Percentiles rank a stretch among this genome's conserved stretches.
Evolutionary conservation across 2,329 filamentous ascomycete species (phyloP).

Genomic region (Ustilaginoidea virens): DNA sequence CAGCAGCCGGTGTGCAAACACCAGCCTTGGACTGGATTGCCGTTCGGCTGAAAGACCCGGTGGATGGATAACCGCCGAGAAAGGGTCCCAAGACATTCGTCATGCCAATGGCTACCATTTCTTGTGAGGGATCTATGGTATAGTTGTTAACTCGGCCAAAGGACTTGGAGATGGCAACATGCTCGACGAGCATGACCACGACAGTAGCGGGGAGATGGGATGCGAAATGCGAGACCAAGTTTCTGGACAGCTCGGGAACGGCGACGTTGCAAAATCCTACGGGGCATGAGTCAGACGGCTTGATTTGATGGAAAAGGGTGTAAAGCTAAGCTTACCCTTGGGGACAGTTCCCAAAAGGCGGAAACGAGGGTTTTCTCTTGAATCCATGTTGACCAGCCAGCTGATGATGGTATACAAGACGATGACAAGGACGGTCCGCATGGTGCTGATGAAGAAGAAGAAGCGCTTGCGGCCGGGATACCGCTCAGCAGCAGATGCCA

Average conservation of each 20-base stretch:
- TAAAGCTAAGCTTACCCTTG: slow-evolving; percentile 30
- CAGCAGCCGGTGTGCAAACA: slow-evolving; percentile 79
- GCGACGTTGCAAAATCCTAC: slow-evolving; percentile 64
- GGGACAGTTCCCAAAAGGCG: slow-evolving; percentile 64
- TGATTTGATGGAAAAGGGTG: neutral
- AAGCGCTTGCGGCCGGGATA: slow-evolving; percentile 54
- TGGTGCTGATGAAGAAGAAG: slow-evolving; percentile 81
- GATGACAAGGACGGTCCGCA: slow-evolving; percentile 84
- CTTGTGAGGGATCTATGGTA: slow-evolving; percentile 85
- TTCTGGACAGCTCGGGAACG: slow-evolving; percentile 50
- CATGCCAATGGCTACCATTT: slow-evolving; percentile 86
- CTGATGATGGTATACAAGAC: slow-evolving; percentile 84
- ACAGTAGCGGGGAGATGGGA: slow-evolving; percentile 68
- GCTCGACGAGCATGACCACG: slow-evolving; percentile 91
- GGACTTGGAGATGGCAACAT: slow-evolving; percentile 93
- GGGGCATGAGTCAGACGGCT: neutral
- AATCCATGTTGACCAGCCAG: slow-evolving; percentile 64
- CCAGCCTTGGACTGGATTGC: slow-evolving; percentile 97
- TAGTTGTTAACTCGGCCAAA: slow-evolving; percentile 96
- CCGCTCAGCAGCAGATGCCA: slow-evolving; percentile 51
- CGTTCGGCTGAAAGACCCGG: slow-evolving; percentile 89
- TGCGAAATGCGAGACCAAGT: slow-evolving; percentile 53
- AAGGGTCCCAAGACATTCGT: slow-evolving; percentile 85
- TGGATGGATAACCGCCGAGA: slow-evolving; percentile 80
- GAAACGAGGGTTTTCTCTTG: slow-evolving; percentile 49